phyloP scores from a whole-genome alignment of 2,329 filamentous ascomycete species.

The Venturia pyrina region DNA sequence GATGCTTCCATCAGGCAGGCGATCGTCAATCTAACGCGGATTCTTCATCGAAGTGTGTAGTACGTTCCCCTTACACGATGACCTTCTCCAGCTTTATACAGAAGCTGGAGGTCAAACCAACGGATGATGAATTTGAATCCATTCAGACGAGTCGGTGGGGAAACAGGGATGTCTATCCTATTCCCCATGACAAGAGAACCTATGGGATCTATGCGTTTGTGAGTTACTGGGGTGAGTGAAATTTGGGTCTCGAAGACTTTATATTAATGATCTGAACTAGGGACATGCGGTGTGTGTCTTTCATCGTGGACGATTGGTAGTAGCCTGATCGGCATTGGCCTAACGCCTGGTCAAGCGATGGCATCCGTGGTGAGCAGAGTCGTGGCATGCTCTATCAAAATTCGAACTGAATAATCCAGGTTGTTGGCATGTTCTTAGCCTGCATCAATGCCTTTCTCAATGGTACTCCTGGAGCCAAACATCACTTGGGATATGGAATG shows the following conservation, averaged over 20 bases:
- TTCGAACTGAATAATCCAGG: neutral
- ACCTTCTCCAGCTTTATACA: slow-evolving; percentile 10
- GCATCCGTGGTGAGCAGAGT: neutral
- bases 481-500: slow-evolving; percentile 17
- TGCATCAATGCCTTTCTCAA: slow-evolving; percentile 15
- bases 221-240: slow-evolving; percentile 14
- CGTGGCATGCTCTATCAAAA: neutral
- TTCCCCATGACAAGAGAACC: slow-evolving; percentile 16
- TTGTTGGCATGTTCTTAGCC: slow-evolving; percentile 16
- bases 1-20: neutral
- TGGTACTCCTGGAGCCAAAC: slow-evolving; percentile 15
- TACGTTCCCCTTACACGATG: neutral
- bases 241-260: neutral
- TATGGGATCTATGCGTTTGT: slow-evolving; percentile 16
- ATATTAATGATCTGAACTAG: slow-evolving; percentile 3
- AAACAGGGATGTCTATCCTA: slow-evolving; percentile 17
- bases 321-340: slow-evolving; percentile 16
- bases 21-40: neutral
- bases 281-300: slow-evolving; percentile 16
- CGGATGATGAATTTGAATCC: slow-evolving; percentile 16
- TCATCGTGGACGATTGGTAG: slow-evolving; percentile 16
- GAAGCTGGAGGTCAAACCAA: slow-evolving; percentile 16
- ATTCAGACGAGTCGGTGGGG: slow-evolving; percentile 17
- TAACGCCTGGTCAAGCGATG: slow-evolving; percentile 14
- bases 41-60: neutral